Evolutionary conservation across 2,329 filamentous ascomycete species (phyloP).

Genomic region (Hypocrella siamensis): DNA sequence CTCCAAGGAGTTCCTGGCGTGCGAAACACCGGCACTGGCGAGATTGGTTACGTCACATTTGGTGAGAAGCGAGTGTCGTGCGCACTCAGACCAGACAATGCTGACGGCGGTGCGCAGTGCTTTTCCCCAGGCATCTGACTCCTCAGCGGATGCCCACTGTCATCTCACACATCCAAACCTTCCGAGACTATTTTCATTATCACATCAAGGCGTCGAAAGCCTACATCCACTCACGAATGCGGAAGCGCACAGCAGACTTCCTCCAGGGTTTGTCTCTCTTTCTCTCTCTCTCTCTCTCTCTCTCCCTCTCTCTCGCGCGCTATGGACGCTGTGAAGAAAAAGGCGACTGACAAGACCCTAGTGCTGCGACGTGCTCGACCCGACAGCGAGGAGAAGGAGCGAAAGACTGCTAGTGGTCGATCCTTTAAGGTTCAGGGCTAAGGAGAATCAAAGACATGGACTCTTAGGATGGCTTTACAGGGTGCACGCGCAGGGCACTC

Average conservation of each 20-base stretch:
- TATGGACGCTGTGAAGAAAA: not conserved
- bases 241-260: slow-evolving; percentile 93
- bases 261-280: slow-evolving; percentile 61
- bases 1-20: slow-evolving; percentile 78
- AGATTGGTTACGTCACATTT: slow-evolving; percentile 96
- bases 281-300: not conserved
- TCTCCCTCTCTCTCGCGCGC: no score
- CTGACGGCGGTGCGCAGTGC: slow-evolving; percentile 37
- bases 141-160: slow-evolving; percentile 82
- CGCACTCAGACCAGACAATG: not conserved
- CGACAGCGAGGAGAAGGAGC: slow-evolving; percentile 91
- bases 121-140: slow-evolving; percentile 90
- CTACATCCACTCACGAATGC: slow-evolving; percentile 97
- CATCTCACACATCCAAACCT: slow-evolving; percentile 98
- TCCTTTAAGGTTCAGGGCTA: slow-evolving; percentile 56
- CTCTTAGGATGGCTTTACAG: no score
- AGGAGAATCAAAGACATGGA: not conserved
- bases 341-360: slow-evolving; percentile 22
- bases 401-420: slow-evolving; percentile 92
- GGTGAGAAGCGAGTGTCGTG: slow-evolving; percentile 37
- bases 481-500: not conserved
- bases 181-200: slow-evolving; percentile 99
- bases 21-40: slow-evolving; percentile 56
- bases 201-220: slow-evolving; percentile 99
- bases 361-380: slow-evolving; percentile 92